phyloP scores from a whole-genome alignment of 2,329 filamentous ascomycete genomes.

The Fusarium sp. region DNA sequence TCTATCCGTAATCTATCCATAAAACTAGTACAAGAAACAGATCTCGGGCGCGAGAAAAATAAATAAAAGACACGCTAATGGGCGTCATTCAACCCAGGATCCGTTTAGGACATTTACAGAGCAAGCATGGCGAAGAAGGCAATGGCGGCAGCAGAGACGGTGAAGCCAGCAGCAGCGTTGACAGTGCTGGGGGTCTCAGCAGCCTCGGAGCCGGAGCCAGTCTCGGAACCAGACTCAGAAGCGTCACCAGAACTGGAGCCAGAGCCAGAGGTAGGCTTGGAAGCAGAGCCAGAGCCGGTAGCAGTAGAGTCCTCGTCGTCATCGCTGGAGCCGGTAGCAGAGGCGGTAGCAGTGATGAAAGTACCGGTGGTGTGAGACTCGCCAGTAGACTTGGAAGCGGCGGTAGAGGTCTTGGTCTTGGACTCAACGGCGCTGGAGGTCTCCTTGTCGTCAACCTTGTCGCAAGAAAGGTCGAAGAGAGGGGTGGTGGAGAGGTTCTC shows the following conservation, averaged over 20 bases:
- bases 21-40: constrained; percentile 45
- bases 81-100: constrained; percentile 41
- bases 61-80: constrained; percentile 44
- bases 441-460: constrained; percentile 48
- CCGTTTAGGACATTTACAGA: constrained; percentile 43
- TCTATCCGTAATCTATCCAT: constrained; percentile 47
- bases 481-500: constrained; percentile 63
- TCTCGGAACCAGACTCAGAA: constrained; percentile 16
- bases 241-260: constrained; percentile 17
- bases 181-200: constrained; percentile 33
- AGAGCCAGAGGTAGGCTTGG: constrained; percentile 23
- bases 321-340: constrained; percentile 60
- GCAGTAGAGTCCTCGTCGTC: constrained; percentile 60
- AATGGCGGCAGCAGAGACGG: constrained; percentile 35
- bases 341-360: constrained; percentile 49
- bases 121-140: constrained; percentile 40
- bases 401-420: constrained; percentile 29
- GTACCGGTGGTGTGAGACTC: constrained; percentile 53
- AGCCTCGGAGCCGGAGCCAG: constrained; percentile 25
- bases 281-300: constrained; percentile 27
- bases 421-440: constrained; percentile 38
- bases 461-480: constrained; percentile 66
- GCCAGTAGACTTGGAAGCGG: constrained; percentile 20
- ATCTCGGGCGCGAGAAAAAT: constrained; percentile 42
- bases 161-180: constrained; percentile 33